These are phyloP conservation scores for Botrytis medusae DNA, from an alignment of 2,329 filamentous ascomycete genomes.

Conservation along the genomic window DNA sequence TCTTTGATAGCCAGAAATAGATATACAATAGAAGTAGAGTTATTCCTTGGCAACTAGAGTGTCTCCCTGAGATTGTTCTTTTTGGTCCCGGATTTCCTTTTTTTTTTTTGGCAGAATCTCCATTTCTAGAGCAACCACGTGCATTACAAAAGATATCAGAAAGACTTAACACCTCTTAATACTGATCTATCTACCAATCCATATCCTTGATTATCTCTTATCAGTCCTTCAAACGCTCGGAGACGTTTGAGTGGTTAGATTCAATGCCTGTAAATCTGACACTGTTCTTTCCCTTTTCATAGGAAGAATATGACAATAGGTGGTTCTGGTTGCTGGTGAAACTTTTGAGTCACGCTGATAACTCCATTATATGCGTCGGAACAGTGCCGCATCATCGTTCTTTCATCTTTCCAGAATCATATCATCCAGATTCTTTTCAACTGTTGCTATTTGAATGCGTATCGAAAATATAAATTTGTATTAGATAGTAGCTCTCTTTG, in stretches of 20 bases:
- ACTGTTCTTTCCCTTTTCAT: not conserved
- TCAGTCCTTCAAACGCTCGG: not conserved
- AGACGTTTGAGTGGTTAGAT: not conserved
- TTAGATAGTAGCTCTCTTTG: too few relatives aligned
- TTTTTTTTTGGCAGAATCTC: not conserved
- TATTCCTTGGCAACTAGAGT: not conserved
- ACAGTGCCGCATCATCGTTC: too few relatives aligned
- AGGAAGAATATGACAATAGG: not conserved
- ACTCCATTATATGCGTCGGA: too few relatives aligned
- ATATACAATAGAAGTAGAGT: not conserved
- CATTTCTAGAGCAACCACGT: not conserved
- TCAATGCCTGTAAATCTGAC: not conserved
- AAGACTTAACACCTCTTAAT: not conserved
- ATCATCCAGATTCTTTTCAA: too few relatives aligned
- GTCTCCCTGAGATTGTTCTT: not conserved
- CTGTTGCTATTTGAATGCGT: too few relatives aligned
- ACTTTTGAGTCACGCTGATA: too few relatives aligned
- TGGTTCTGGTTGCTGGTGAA: too few relatives aligned
- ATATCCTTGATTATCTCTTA: not conserved
- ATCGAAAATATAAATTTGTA: too few relatives aligned
- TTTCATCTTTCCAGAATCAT: too few relatives aligned
- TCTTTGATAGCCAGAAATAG: not conserved
- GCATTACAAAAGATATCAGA: not conserved
- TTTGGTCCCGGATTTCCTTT: not conserved
- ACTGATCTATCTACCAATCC: not conserved